Base-by-base conservation (phyloP, 2,329 filamentous ascomycete species). In the Xylariaceae sp. region DNA sequence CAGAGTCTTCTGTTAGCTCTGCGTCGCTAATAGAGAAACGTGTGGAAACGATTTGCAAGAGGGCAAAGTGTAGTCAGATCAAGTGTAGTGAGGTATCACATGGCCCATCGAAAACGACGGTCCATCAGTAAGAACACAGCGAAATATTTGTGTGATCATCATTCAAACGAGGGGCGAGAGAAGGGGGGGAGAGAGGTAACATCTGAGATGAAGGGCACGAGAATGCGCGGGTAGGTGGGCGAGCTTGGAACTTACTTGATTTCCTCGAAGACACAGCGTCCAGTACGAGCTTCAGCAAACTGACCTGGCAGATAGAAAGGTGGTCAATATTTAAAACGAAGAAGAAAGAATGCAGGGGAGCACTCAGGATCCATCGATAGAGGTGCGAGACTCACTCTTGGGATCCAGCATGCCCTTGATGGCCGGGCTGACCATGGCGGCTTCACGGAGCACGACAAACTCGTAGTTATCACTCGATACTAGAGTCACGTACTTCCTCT, bases 341-440 rank as follows among this genome's bases (percentile, higher is more conserved):
- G 11, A 24, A 24, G 21, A 24, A n/a, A n/a, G n/a, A n/a, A n/a
- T n/a, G n/a, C n/a, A n/a, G n/a, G n/a, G 12, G 12, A 26, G 23
- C 23, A 8, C 7, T 7, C 12, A 26, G n/a, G n/a, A 14, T 29
- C 13, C 8, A 6, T 29, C 6, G 21, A 11, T n/a, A 23, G n/a
- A 27, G 32, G 33, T 17, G n/a, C n/a, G n/a, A n/a, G n/a, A 40
- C 68, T 52, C 61, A 82, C 81, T 83, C 51, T 73, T 71, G 12
- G 80, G 76, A 54, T 87, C 81, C 43, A 90, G 67, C 76, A 87
- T 88, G 59, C 78, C 74, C 64, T 78, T 83, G 65, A 90, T 83
- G 42, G 81, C 75, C 23, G 79, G 79, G 51, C 83, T 85, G 55
- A 85, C 69, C 54, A 77, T 69, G 43, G 83, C 78, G 3, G 83